Evolutionary conservation across 1,284 basidiomycete genomes (phyloP).

Genomic region (Trichosporon asahii): DNA sequence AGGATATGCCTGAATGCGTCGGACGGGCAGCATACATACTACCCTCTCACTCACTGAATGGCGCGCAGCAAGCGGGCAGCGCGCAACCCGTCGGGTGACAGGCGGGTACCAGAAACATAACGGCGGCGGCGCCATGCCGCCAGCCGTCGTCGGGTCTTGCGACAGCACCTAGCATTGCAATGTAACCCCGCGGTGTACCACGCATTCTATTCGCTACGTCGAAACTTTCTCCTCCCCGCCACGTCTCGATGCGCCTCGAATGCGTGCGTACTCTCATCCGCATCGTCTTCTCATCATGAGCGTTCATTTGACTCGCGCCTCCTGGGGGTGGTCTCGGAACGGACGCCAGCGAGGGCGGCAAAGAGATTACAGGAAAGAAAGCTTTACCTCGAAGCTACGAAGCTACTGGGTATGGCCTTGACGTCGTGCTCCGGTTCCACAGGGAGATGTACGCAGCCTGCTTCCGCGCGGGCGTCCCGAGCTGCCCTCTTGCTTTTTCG

Average conservation of each 20-base stretch:
- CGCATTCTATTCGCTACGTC: constrained; percentile 4
- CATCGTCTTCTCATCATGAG: neutral
- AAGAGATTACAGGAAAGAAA: neutral
- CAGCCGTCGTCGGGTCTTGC: constrained; percentile 1
- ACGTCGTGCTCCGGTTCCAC: neutral
- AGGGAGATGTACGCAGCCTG: neutral
- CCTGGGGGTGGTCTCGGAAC: neutral
- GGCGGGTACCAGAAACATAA: neutral
- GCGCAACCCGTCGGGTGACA: neutral
- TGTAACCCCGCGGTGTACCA: neutral
- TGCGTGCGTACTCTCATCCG: neutral
- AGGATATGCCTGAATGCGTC: neutral
- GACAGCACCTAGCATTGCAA: neutral
- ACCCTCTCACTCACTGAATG: neutral
- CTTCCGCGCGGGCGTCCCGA: neutral
- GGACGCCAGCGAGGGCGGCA: neutral
- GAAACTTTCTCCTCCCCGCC: constrained; percentile 1
- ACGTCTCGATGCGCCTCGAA: neutral
- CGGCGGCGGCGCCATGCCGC: constrained; percentile 1
- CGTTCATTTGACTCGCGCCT: neutral
- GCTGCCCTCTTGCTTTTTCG: neutral
- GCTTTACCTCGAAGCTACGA: neutral
- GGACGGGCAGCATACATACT: neutral
- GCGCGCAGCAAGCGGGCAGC: neutral
- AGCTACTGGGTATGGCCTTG: neutral